A percentile compares a stretch with the other conserved stretches of the same genome.
Evolutionary conservation across 331 rosid species (phyloP).

Genomic region (Spiraea crenata): DNA sequence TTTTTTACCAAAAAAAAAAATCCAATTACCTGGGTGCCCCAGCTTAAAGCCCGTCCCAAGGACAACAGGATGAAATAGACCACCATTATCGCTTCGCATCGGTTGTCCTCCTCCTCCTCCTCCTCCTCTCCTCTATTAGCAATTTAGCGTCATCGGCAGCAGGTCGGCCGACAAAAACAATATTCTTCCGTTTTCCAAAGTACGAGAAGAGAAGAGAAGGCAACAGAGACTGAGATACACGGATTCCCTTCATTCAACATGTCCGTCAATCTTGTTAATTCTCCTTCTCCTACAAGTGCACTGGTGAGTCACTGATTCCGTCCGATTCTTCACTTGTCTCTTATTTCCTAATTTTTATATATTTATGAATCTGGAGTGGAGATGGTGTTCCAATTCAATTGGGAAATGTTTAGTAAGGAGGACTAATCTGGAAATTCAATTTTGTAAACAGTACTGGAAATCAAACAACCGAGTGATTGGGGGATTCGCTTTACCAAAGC

Average conservation of each 20-base stretch:
- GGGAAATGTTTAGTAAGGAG: too few relatives aligned
- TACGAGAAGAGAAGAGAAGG: background rate
- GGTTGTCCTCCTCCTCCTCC: too few relatives aligned
- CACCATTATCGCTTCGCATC: too few relatives aligned
- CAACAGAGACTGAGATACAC: background rate
- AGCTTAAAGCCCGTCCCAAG: too few relatives aligned
- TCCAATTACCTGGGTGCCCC: too few relatives aligned
- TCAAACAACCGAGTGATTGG: constrained; percentile 20
- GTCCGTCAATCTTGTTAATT: constrained; percentile 1
- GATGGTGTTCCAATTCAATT: background rate
- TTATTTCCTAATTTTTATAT: background rate
- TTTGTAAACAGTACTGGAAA: constrained; percentile 32
- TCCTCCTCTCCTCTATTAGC: too few relatives aligned
- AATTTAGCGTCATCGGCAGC: too few relatives aligned
- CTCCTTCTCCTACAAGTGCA: constrained; percentile 6
- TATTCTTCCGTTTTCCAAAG: too few relatives aligned
- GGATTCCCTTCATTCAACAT: background rate
- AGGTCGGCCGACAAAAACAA: too few relatives aligned
- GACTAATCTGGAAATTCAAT: background rate
- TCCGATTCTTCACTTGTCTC: background rate
- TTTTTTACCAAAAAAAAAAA: too few relatives aligned
- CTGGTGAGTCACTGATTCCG: background rate
- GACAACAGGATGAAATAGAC: too few relatives aligned
- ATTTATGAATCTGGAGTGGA: background rate
- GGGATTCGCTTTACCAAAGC: constrained; percentile 3